phyloP scores from a whole-genome alignment of 2,329 filamentous ascomycete genomes.

The Cytospora piceicola region DNA sequence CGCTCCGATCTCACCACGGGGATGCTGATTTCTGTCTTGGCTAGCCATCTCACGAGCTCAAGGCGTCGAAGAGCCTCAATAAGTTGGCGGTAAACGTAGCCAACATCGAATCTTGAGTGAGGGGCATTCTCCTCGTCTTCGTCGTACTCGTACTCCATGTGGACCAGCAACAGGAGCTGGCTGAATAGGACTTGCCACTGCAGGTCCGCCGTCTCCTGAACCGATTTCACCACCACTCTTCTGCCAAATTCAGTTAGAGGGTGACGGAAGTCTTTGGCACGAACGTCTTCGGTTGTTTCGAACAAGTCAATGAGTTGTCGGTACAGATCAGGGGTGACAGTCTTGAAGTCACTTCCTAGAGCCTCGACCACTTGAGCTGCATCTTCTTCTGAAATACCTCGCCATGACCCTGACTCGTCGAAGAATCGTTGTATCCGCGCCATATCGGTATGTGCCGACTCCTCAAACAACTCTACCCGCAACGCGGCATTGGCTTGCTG shows the following conservation, averaged over 20 bases:
- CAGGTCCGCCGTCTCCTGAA: conserved; percentile 76
- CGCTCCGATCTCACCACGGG: conserved; percentile 49
- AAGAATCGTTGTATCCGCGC: conserved; percentile 80
- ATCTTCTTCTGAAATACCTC: conserved; percentile 81
- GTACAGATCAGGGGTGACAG: conserved; percentile 60
- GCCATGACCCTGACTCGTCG: conserved; percentile 76
- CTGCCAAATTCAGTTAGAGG: conserved; percentile 76
- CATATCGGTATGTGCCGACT: conserved; percentile 69
- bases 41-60: conserved; percentile 74
- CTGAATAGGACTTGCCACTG: conserved; percentile 79
- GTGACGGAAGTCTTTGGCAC: conserved; percentile 49
- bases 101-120: conserved; percentile 65
- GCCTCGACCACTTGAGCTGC: conserved; percentile 70
- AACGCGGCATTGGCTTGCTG: conserved; percentile 70
- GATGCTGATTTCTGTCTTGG: conserved; percentile 59
- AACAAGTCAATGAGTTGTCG: conserved; percentile 54
- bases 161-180: conserved; percentile 79
- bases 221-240: conserved; percentile 73
- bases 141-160: conserved; percentile 80
- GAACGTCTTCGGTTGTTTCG: conserved; percentile 49
- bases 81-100: conserved; percentile 70
- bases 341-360: conserved; percentile 68
- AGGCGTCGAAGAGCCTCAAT: conserved; percentile 72
- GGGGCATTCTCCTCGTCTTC: conserved; percentile 67
- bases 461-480: conserved; percentile 73